Percentiles rank a stretch among this genome's conserved stretches.
phyloP scores from a whole-genome alignment of 2,329 filamentous ascomycete species.

The Fusarium sublunatum region DNA sequence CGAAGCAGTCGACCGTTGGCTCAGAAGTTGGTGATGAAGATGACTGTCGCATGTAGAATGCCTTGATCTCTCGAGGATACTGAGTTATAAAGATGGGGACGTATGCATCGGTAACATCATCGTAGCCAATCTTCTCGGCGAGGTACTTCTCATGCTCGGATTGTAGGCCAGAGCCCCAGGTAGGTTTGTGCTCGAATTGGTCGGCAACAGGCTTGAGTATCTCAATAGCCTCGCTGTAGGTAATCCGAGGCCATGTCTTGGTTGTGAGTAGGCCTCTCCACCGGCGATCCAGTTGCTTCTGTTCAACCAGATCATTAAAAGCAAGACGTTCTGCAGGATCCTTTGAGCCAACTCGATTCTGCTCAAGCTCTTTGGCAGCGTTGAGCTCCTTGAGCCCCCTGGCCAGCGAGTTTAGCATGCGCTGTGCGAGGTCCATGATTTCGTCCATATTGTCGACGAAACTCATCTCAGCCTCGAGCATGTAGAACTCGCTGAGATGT shows the following conservation, averaged over 20 bases:
- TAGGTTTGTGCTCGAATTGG: slow-evolving; percentile 74
- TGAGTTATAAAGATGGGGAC: slow-evolving; percentile 90
- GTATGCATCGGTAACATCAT: slow-evolving; percentile 57
- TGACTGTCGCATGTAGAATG: slow-evolving; percentile 76
- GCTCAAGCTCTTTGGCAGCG: slow-evolving; percentile 59
- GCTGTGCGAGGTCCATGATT: slow-evolving; percentile 84
- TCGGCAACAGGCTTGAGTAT: slow-evolving; percentile 70
- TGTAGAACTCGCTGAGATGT: slow-evolving; percentile 97
- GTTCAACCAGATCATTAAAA: slow-evolving; percentile 57
- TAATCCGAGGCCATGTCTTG: slow-evolving; percentile 79
- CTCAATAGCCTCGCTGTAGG: slow-evolving; percentile 82
- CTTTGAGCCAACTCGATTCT: slow-evolving; percentile 51
- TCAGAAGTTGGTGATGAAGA: slow-evolving; percentile 46
- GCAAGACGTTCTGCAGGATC: slow-evolving; percentile 56
- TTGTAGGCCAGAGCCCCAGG: slow-evolving; percentile 80
- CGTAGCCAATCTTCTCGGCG: slow-evolving; percentile 71
- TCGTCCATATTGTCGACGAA: slow-evolving; percentile 77
- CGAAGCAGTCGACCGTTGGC: slow-evolving; percentile 86
- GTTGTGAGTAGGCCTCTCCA: slow-evolving; percentile 75
- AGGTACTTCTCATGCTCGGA: slow-evolving; percentile 94
- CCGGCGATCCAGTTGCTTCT: slow-evolving; percentile 67
- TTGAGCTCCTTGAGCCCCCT: slow-evolving; percentile 55
- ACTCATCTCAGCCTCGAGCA: slow-evolving; percentile 92
- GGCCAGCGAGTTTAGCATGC: slow-evolving; percentile 72
- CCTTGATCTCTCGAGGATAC: slow-evolving; percentile 89